phyloP scores from a whole-genome alignment of 1,284 basidiomycete species.

The Ceratobasidium papillatum region DNA sequence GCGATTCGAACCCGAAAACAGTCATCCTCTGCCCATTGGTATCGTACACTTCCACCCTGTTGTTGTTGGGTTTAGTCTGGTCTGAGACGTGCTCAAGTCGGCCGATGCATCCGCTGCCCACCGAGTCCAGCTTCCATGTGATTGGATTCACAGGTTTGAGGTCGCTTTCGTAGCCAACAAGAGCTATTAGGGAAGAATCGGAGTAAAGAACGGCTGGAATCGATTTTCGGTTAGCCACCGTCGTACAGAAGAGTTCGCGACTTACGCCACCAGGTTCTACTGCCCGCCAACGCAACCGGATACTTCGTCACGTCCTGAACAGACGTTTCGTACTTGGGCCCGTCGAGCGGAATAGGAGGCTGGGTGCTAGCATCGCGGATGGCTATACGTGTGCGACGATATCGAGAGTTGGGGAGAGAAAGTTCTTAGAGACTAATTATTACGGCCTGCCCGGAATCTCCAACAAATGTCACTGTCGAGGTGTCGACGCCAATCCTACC shows the following conservation, averaged over 20 bases:
- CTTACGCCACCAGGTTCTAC: conserved; percentile 1
- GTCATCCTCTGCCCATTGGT: neutral
- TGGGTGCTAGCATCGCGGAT: neutral
- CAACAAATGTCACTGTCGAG: neutral
- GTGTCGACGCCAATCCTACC: neutral
- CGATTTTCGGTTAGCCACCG: neutral
- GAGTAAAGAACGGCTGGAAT: neutral
- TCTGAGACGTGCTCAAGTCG: neutral
- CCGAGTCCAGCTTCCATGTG: neutral
- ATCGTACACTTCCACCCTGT: neutral
- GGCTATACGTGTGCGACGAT: neutral
- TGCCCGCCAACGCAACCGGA: neutral
- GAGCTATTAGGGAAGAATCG: neutral
- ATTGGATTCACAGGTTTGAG: neutral
- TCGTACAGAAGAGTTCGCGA: neutral
- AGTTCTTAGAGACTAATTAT: neutral
- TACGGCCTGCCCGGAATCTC: neutral
- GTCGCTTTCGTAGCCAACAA: neutral
- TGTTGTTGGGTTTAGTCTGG: neutral
- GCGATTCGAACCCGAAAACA: neutral
- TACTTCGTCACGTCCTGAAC: neutral
- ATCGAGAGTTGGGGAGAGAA: neutral
- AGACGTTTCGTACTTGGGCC: neutral
- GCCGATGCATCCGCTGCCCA: neutral
- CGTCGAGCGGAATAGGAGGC: neutral